Percentiles rank a stretch among this genome's conserved stretches.
phyloP scores from a whole-genome alignment of 306 rosid species.

The Cucurbita maxima region DNA sequence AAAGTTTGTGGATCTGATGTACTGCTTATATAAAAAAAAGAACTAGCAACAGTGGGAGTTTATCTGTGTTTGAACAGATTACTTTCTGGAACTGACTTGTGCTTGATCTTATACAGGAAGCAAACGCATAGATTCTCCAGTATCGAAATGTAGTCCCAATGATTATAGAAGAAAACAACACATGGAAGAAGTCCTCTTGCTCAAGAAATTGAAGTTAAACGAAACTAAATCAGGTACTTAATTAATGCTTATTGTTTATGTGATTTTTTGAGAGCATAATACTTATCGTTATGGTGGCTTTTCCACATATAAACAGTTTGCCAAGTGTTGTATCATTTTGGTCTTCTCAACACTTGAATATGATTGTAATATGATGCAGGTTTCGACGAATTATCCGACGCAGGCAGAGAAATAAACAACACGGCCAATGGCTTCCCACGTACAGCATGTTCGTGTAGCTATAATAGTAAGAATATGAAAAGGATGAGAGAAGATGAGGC shows the following conservation, averaged over 20 bases:
- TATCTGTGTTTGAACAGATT: background rate
- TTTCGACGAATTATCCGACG: slow-evolving; percentile 12
- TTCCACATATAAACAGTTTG: background rate
- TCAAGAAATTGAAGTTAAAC: slow-evolving; percentile 52
- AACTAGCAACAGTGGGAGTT: background rate
- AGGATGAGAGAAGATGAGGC: slow-evolving; percentile 41
- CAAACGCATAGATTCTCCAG: background rate
- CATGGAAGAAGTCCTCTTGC: slow-evolving; percentile 28
- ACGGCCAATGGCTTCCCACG: slow-evolving; percentile 10
- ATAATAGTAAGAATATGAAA: slow-evolving; percentile 25
- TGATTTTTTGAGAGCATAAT: background rate
- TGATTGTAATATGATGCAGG: background rate
- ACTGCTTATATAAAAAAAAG: background rate
- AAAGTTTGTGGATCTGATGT: too few species aligned
- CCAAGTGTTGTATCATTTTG: background rate
- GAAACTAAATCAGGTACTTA: slow-evolving; percentile 38
- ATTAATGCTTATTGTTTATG: background rate
- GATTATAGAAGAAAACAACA: slow-evolving; percentile 47
- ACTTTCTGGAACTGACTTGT: background rate
- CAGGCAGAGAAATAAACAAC: slow-evolving; percentile 7
- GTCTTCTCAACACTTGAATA: background rate
- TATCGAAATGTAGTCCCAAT: slow-evolving; percentile 9
- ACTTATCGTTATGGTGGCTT: background rate
- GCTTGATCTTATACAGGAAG: slow-evolving; percentile 2
- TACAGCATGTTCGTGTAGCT: slow-evolving; percentile 31